Conservation (phyloP, 2,329 filamentous ascomycete genomes). For the Aspergillus versicolor region DNA sequence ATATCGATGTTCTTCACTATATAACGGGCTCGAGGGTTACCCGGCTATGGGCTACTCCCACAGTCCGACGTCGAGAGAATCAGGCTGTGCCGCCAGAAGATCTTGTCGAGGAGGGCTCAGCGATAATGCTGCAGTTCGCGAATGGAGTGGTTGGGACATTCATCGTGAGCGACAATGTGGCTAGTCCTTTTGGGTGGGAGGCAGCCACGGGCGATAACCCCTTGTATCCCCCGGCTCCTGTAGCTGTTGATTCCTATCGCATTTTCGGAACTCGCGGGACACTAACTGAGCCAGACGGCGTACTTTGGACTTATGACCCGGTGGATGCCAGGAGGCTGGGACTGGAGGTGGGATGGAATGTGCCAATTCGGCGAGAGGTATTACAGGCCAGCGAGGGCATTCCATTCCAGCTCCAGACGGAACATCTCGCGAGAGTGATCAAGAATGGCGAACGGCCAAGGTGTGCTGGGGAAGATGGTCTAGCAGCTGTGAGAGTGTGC, state of each 20-base stretch:
- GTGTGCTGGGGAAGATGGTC: background rate
- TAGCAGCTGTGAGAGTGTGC: background rate
- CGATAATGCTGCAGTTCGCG: background rate
- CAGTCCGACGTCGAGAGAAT: background rate
- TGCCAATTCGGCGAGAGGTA: background rate
- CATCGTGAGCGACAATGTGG: background rate
- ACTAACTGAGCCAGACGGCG: background rate
- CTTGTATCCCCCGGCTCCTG: background rate
- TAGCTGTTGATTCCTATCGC: background rate
- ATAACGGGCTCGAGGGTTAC: background rate
- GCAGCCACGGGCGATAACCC: background rate
- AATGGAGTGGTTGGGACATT: background rate
- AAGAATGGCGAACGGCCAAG: background rate
- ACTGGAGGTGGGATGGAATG: background rate
- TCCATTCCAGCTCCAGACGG: background rate
- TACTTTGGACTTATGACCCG: background rate
- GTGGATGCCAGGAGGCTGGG: background rate
- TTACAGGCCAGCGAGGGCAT: background rate
- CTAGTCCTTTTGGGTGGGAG: background rate
- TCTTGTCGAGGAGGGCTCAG: background rate
- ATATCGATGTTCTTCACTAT: background rate
- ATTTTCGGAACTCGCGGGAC: background rate
- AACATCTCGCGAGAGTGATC: background rate
- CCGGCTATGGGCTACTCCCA: background rate
- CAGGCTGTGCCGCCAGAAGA: background rate